phyloP scores from a whole-genome alignment of 352 stramenopile species.

The Phytophthora fragariaefolia region DNA sequence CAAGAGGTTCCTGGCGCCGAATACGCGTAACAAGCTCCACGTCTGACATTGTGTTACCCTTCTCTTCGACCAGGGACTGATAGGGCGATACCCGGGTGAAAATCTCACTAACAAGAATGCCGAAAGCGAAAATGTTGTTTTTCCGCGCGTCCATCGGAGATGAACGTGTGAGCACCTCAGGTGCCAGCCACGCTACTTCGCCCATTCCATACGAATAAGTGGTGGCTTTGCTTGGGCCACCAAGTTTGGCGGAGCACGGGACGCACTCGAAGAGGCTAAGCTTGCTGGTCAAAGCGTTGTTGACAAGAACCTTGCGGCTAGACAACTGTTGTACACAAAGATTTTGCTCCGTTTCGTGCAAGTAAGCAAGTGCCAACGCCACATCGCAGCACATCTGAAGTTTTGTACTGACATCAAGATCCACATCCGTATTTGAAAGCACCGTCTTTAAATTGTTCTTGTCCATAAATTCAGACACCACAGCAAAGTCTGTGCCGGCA shows the following conservation, averaged over 20 bases:
- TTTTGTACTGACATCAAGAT: constrained; percentile 62
- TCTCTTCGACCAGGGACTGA: constrained; percentile 46
- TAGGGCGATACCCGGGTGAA: constrained; percentile 60
- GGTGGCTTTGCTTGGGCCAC: constrained; percentile 17
- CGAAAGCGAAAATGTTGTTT: constrained; percentile 73
- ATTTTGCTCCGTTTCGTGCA: constrained; percentile 62
- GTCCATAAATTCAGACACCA: constrained; percentile 80
- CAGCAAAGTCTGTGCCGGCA: constrained; percentile 75
- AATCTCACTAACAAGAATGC: constrained; percentile 66
- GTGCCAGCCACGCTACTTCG: constrained; percentile 57
- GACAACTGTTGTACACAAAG: constrained; percentile 58
- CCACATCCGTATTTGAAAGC: constrained; percentile 57
- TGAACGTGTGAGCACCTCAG: constrained; percentile 58
- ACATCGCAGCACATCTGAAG: constrained; percentile 75
- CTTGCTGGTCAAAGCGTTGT: constrained; percentile 56
- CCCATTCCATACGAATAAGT: constrained; percentile 52
- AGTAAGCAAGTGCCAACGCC: constrained; percentile 61
- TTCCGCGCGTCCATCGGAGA: constrained; percentile 54
- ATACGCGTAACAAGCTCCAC: constrained; percentile 52
- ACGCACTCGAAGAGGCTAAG: constrained; percentile 67
- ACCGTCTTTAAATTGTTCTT: constrained; percentile 71
- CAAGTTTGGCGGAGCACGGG: constrained; percentile 43
- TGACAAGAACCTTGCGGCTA: constrained; percentile 66
- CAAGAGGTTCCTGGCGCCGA: constrained; percentile 39
- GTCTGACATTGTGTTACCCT: constrained; percentile 64